Base-by-base conservation (phyloP, 495 filamentous ascomycete species). In the Podospora fimiseda region DNA sequence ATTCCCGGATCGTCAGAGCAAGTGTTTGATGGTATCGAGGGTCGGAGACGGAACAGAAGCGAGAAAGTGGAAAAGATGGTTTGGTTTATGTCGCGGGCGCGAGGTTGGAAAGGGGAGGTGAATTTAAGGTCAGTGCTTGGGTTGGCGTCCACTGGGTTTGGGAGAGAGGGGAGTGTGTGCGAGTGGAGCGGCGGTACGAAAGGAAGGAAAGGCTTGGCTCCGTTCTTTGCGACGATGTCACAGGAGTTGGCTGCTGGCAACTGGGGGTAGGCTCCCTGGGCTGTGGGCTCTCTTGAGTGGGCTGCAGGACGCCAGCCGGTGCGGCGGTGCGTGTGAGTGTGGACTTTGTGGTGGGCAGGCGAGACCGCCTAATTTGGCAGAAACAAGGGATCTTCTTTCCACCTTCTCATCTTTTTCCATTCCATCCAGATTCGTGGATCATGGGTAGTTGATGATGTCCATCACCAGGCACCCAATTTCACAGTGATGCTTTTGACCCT, bases 21-120 rank as follows among this genome's bases (percentile, higher is more conserved):
- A 66, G 43, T 61, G 56, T 50, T 51, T 61, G 64, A 62, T 69
- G 66, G 56, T 56, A 52, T 55, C 56, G 44, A 48, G 63, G 65
- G 64, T 57, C 59, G 55, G 62, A 60, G 63, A 67, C 59, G 70
- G 62, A 60, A 60, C 66, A 67, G 47, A 70, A 59, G 61, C 60
- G 60, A 60, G 66, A 60, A 30, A n/a, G 27, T 20, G 65, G 65
- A 67, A 64, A 58, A 58, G 62, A 65, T 69, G 57, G 58, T 24
- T 57, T 6, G 27, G 11, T 33, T 33, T 33, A 11, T 55, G 50
- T 54, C 48, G 56, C 56, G 57, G 39, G 55, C 63, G 62, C 57
- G 69, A 71, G 68, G 66, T 66, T 71, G 68, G 66, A 61, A 70
- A 71, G 69, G 69, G 71, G 69, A 74, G 70, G 67, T 75, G 75